Evolutionary conservation across 768 basidiomycete genomes (phyloP), one percentile per base, ranked within the genome.

Genomic region (Amanita molliuscula): DNA sequence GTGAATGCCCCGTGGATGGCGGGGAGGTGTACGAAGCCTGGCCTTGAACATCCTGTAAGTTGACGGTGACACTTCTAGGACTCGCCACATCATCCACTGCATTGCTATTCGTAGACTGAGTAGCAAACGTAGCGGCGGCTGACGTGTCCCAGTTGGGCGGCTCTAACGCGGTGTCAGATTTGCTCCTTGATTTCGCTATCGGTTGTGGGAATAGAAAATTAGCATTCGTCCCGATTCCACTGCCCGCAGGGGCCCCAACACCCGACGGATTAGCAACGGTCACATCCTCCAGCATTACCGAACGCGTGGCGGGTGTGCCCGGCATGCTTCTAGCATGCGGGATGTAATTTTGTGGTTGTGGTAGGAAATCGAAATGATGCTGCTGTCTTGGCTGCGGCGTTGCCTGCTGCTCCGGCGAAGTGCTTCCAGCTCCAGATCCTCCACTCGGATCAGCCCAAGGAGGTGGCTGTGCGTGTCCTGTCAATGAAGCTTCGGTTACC

Each of bases 151-250:
- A 81, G 40, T 74, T 60, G 1, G 74, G 76, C 13, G 75, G 74
- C 49, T 81, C 77, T 3, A 76, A 66, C 38, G 77, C 68, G 0
- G 78, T 74, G 41, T 84, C 82, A 1, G 79, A 79, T 56, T 81
- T 76, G 63, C 78, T 81, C 47, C 82, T 70, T 20, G 67, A 64
- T 31, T 80, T 72, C 48, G 60, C n/a, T 52, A 63, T 34, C 52
- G 57, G 6, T 55, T 59, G 52, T 46, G 59, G 16, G 56, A 59
- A 40, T 43, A 59, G 51, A 47, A 56, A 57, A 40, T 51, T 38
- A 50, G 54, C 31, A 16, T 48, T n/a, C 2, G 47, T 7, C 13
- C 31, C 44, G n/a, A 21, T 21, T 44, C 42, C 42, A 10, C 46
- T 25, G 26, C 46, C 38, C 10, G 9, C 46, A 18, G 37, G 26